Base-by-base conservation (phyloP, 345 rosid genomes). In the Excoecaria agallocha region DNA sequence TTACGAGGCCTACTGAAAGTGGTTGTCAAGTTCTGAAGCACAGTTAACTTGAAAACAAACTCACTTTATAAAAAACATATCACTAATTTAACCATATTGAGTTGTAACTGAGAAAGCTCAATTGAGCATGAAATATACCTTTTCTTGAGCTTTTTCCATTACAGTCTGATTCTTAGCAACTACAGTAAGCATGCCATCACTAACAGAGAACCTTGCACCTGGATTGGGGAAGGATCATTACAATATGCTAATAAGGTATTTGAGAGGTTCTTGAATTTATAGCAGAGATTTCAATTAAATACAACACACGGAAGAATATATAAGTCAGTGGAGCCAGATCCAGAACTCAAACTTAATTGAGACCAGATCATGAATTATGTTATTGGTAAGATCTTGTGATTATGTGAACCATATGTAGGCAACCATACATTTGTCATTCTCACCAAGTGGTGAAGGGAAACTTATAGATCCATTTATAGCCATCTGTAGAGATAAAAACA, bases 131-230 rank as follows among this genome's bases (percentile, higher is more conserved):
- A 69, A 49, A 64, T 62, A 43, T 83, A 94, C 97, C 93, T 89
- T 91, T 73, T 93, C 98, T 83, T 54, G 88, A 69, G 86, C 98
- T 77, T 88, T 92, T 25, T 89, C 93, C 97, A 91, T 87, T 73
- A 83, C 86, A 66, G 81, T 64, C 74, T 86, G 91, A 79, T 91
- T 91, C 86, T 89, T 94, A 70, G 98, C 97, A 67, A 85, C 81
- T 69, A 94, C 71, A 57, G 98, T 92, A 82, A 94, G 85, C 62
- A 80, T 92, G 75, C 90, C 96, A 83, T 94, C 93, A 9, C 91
- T 85, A 65, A 94, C 78, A 61, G 90, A 87, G 58, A 94, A 78
- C 74, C 91, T 85, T 61, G 96, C 97, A 78, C 98, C 98, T 94
- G 79, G 68, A 83, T 73, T 39, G 76, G 49, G 49, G 66, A 56